Evolutionary conservation across 306 rosid species (phyloP), one percentile per base, ranked within the genome.

Genomic region (Hippophae rhamnoides): DNA sequence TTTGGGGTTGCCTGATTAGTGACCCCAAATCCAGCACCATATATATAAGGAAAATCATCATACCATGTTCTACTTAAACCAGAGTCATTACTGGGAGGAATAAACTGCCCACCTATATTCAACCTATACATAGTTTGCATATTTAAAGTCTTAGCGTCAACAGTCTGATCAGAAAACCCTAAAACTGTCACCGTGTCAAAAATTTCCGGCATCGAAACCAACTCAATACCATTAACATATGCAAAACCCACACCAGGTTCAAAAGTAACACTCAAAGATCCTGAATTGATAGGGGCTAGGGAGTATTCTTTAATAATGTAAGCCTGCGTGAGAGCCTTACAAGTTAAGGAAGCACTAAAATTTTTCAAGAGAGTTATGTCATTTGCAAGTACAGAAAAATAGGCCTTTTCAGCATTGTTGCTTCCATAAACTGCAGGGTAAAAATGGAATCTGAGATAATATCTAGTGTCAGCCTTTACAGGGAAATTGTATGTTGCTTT

Each of bases 71-170:
- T 49, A 41, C 54, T 63, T 18, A 59, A 69, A 41, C 69, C 81
- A 3, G 85, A 76, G 55, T 80, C 85, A 5, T 70, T 52, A 0
- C 41, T 54, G 5, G 79, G 49, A 9, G 73, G 54, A 58, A 80
- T 49, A 51, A 51, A 66, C 57, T 69, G 69, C 14, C 85, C 85
- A 11, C 81, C 85, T 11, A 72, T 72, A 38, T 80, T 80, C 49
- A 80, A 68, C 57, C 85, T 64, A 56, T 58, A 69, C 79, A 76
- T 80, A 1, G 85, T 80, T 46, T 80, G 76, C 56, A 76, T 43
- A 2, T 74, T 56, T 18, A 52, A 62, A 44, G 3, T 67, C 5
- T 56, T 70, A 18, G 64, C 64, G 2, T 73, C 79, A 23, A 69
- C 1, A 5, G 54, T 43, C 9, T 60, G 65, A n/a, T n/a, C 72